phyloP scores from a whole-genome alignment of 768 basidiomycete species.

The Mycena filopes region DNA sequence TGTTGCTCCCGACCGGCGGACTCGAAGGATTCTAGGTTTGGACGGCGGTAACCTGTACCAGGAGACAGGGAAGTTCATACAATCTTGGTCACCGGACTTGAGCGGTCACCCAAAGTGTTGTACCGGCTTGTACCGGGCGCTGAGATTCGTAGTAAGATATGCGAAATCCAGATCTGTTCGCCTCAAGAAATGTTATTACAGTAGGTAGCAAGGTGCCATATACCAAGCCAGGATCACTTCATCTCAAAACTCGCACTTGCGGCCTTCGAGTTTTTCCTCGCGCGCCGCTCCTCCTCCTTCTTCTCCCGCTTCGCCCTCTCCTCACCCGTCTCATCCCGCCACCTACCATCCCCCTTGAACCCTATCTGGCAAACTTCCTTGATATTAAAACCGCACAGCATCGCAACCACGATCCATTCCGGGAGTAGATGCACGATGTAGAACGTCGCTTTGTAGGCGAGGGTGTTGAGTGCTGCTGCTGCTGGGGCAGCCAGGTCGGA shows the following conservation, averaged over 20 bases:
- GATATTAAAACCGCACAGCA: constrained; percentile 39
- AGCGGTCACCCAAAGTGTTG: no score
- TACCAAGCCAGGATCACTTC: constrained; percentile 8
- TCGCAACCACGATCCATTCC: constrained; percentile 42
- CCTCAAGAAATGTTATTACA: no score
- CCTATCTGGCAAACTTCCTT: constrained; percentile 42
- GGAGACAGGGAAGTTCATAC: no score
- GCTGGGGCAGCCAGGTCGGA: constrained; percentile 37
- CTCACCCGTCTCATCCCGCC: constrained; percentile 38
- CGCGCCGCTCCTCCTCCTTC: constrained; percentile 21
- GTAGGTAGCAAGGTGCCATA: no score
- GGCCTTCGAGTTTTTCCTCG: constrained; percentile 5
- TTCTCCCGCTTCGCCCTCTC: constrained; percentile 35
- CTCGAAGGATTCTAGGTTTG: no score
- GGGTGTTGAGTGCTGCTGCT: constrained; percentile 41
- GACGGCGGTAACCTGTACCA: no score
- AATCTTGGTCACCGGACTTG: no score
- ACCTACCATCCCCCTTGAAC: constrained; percentile 36
- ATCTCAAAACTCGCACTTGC: neutral
- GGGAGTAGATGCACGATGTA: constrained; percentile 48
- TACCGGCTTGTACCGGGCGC: no score
- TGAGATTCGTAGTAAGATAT: no score
- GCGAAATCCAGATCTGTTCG: no score
- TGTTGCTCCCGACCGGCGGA: no score
- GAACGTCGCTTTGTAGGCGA: constrained; percentile 41